Evolutionary conservation across 371 early-diverging fungal genomes (phyloP).

Genomic region (Zychaea mexicana): DNA sequence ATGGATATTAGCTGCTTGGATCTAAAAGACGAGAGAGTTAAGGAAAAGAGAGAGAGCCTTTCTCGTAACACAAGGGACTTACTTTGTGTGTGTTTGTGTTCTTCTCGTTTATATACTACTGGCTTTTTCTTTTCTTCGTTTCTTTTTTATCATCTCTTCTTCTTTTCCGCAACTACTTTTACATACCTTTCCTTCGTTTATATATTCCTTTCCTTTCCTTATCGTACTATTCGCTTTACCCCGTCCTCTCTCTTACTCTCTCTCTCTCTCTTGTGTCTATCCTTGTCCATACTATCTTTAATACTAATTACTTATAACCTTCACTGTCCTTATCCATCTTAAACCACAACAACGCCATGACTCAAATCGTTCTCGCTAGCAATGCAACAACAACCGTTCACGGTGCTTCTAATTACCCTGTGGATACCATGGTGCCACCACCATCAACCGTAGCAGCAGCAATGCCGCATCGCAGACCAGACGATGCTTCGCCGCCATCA

Average conservation of each 20-base stretch:
- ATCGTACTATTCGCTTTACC: too few relatives aligned
- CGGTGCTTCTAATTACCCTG: background rate
- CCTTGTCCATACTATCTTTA: background rate
- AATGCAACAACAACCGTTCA: conserved; percentile 1
- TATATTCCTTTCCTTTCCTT: background rate
- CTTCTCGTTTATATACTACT: too few relatives aligned
- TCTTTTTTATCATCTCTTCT: conserved; percentile 1
- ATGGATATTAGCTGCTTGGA: background rate
- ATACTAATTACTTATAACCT: background rate
- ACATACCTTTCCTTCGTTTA: conserved; percentile 4
- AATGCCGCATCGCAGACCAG: background rate
- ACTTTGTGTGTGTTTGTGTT: too few relatives aligned
- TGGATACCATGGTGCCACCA: conserved; percentile 4
- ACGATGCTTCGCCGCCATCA: conserved; percentile 5
- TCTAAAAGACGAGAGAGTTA: background rate
- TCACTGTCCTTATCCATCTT: background rate
- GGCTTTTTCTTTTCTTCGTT: background rate
- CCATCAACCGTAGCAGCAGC: background rate
- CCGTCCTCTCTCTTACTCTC: too few relatives aligned
- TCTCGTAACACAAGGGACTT: conserved; percentile 2
- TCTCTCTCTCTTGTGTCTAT: too few relatives aligned
- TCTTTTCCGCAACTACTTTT: too few relatives aligned
- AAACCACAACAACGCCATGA: conserved; percentile 4
- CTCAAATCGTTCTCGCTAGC: conserved; percentile 12
- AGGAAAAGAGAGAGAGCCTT: background rate